Percentiles rank a stretch among this genome's conserved stretches.
Evolutionary conservation across 108 stramenopile genomes (phyloP).

Genomic region (Skeletonema grethae): DNA sequence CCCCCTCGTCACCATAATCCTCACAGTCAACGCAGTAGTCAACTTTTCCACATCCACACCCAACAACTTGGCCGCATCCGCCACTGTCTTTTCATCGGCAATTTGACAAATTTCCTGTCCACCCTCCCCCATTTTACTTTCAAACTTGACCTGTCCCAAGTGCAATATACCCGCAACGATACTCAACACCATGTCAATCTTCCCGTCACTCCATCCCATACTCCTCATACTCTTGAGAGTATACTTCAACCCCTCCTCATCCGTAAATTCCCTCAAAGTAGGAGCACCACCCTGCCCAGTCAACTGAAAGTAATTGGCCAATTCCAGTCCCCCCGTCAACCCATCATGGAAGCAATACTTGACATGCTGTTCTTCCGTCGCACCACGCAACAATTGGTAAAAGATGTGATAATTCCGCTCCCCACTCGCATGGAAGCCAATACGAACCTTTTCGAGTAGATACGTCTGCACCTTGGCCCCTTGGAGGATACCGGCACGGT

Average conservation of each 20-base stretch:
- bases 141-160: slow-evolving; percentile 87
- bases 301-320: slow-evolving; percentile 78
- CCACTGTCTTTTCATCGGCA: slow-evolving; percentile 64
- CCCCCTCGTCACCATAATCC: slow-evolving; percentile 80
- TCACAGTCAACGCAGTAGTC: slow-evolving; percentile 75
- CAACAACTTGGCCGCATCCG: slow-evolving; percentile 70
- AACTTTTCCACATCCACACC: slow-evolving; percentile 84
- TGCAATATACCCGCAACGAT: slow-evolving; percentile 91
- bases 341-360: slow-evolving; percentile 83
- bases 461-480: slow-evolving; percentile 97
- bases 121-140: slow-evolving; percentile 53
- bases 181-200: slow-evolving; percentile 69
- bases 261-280: slow-evolving; percentile 84
- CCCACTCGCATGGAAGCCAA: slow-evolving; percentile 88
- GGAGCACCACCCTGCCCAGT: slow-evolving; percentile 90
- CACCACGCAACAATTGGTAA: slow-evolving; percentile 91
- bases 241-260: slow-evolving; percentile 86
- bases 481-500: slow-evolving; percentile 83
- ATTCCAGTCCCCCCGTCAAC: slow-evolving; percentile 75
- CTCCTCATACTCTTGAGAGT: slow-evolving; percentile 85
- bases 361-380: slow-evolving; percentile 80
- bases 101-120: slow-evolving; percentile 76
- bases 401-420: slow-evolving; percentile 96
- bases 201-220: slow-evolving; percentile 77
- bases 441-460: slow-evolving; percentile 96